These are phyloP conservation scores for Candida smagusa DNA, from an alignment of 1,139 yeast genomes.

Conservation along the genomic window DNA sequence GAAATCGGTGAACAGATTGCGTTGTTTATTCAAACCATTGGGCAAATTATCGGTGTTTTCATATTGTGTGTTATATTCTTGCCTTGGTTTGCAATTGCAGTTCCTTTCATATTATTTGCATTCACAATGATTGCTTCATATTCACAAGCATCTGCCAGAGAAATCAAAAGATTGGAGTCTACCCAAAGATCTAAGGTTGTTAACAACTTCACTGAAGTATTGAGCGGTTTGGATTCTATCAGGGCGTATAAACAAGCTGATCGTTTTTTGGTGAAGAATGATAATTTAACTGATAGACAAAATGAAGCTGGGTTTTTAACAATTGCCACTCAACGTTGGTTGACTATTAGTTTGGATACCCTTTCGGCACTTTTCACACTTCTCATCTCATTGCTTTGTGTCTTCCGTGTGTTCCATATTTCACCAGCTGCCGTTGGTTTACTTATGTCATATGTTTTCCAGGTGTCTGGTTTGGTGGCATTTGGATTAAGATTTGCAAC, in stretches of 20 bases:
- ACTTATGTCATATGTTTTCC: slow-evolving; percentile 39
- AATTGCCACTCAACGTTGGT: slow-evolving; percentile 44
- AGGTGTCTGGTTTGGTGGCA: slow-evolving; percentile 40
- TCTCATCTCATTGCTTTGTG: slow-evolving; percentile 37
- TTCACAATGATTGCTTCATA: slow-evolving; percentile 34
- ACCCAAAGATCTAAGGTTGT: slow-evolving; percentile 43
- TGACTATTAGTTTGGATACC: slow-evolving; percentile 38
- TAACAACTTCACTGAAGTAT: slow-evolving; percentile 43
- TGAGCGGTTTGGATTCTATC: slow-evolving; percentile 43
- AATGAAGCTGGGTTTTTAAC: slow-evolving; percentile 42
- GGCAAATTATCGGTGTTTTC: slow-evolving; percentile 38
- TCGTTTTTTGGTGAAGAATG: slow-evolving; percentile 32
- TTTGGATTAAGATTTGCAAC: slow-evolving; percentile 41
- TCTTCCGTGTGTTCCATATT: slow-evolving; percentile 36
- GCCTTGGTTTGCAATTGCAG: slow-evolving; percentile 46
- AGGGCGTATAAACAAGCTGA: slow-evolving; percentile 31
- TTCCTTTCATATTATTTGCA: slow-evolving; percentile 32
- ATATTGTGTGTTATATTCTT: slow-evolving; percentile 41
- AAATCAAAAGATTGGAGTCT: slow-evolving; percentile 43
- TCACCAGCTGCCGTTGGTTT: slow-evolving; percentile 44
- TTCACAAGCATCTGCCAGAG: slow-evolving; percentile 42
- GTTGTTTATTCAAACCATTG: slow-evolving; percentile 36
- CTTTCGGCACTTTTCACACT: slow-evolving; percentile 38
- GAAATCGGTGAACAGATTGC: slow-evolving; percentile 44
- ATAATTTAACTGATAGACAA: slow-evolving; percentile 32